Conservation (phyloP, 345 rosid genomes). For the Camelina neglecta region DNA sequence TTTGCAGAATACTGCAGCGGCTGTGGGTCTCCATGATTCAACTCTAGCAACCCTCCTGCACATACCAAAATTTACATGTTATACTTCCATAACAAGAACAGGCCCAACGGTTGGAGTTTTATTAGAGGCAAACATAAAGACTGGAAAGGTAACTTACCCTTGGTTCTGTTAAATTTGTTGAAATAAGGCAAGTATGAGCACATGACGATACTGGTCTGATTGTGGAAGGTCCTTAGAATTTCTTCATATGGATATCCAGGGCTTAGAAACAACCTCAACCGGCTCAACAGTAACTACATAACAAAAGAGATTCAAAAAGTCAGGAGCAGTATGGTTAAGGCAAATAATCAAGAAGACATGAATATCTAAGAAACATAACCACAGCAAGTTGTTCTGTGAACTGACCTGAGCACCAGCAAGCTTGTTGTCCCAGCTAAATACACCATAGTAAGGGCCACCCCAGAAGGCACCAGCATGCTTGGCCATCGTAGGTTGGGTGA, state of each 20-base stretch:
- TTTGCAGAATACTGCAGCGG: constrained; percentile 91
- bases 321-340: neutral
- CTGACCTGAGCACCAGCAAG: constrained; percentile 94
- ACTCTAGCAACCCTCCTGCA: constrained; percentile 82
- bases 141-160: constrained; percentile 49
- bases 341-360: neutral
- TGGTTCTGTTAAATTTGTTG: constrained; percentile 73
- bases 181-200: constrained; percentile 76
- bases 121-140: constrained; percentile 9
- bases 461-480: constrained; percentile 94
- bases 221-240: constrained; percentile 83
- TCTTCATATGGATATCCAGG: constrained; percentile 97
- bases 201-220: constrained; percentile 84
- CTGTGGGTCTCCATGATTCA: constrained; percentile 95
- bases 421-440: constrained; percentile 98
- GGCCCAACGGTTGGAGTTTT: constrained; percentile 25
- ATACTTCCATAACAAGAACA: constrained; percentile 17
- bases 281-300: constrained; percentile 72
- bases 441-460: constrained; percentile 89
- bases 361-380: constrained; percentile 20
- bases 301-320: constrained; percentile 21
- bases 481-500: constrained; percentile 73
- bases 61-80: constrained; percentile 19
- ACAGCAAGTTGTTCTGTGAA: constrained; percentile 19
- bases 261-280: constrained; percentile 84